Conservation (phyloP, 148 eudicot species). For the Chenopodium suecicum region DNA sequence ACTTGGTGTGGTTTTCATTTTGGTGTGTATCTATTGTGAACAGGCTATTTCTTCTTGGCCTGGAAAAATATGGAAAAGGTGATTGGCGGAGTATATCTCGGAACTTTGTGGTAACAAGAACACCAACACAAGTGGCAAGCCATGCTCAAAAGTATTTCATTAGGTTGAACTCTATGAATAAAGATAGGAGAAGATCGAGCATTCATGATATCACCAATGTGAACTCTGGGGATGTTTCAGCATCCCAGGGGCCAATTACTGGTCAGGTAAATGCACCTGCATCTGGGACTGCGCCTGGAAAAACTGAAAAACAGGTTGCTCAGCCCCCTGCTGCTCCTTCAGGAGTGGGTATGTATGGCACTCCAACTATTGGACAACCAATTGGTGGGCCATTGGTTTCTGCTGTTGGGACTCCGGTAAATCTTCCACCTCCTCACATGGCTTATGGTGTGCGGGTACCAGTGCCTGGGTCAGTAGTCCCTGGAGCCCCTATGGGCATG, state of each 20-base stretch:
- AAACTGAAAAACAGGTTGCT: slow-evolving; percentile 44
- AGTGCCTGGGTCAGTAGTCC: slow-evolving; percentile 47
- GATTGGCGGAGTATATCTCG: slow-evolving; percentile 75
- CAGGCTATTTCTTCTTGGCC: slow-evolving; percentile 60
- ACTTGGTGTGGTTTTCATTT: background rate
- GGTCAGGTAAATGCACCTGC: slow-evolving; percentile 48
- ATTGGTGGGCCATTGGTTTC: slow-evolving; percentile 50
- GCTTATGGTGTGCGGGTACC: slow-evolving; percentile 50
- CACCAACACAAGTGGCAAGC: slow-evolving; percentile 65
- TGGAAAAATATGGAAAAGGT: slow-evolving; percentile 63
- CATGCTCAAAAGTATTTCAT: slow-evolving; percentile 62
- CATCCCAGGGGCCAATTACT: slow-evolving; percentile 51
- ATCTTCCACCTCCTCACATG: slow-evolving; percentile 31
- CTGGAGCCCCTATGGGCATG: slow-evolving; percentile 61
- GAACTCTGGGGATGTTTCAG: slow-evolving; percentile 36
- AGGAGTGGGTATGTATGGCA: slow-evolving; percentile 42
- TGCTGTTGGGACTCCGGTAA: slow-evolving; percentile 46
- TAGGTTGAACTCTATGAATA: slow-evolving; percentile 57
- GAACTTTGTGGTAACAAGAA: slow-evolving; percentile 65
- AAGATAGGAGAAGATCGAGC: slow-evolving; percentile 62
- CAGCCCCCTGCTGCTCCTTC: slow-evolving; percentile 35
- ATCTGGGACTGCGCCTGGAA: slow-evolving; percentile 32
- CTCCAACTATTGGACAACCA: slow-evolving; percentile 70
- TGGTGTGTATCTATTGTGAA: background rate
- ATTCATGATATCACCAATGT: slow-evolving; percentile 61